These are phyloP conservation scores for Solanum ossicruentum DNA, from an alignment of 257 asterid species.

Conservation along the genomic window DNA sequence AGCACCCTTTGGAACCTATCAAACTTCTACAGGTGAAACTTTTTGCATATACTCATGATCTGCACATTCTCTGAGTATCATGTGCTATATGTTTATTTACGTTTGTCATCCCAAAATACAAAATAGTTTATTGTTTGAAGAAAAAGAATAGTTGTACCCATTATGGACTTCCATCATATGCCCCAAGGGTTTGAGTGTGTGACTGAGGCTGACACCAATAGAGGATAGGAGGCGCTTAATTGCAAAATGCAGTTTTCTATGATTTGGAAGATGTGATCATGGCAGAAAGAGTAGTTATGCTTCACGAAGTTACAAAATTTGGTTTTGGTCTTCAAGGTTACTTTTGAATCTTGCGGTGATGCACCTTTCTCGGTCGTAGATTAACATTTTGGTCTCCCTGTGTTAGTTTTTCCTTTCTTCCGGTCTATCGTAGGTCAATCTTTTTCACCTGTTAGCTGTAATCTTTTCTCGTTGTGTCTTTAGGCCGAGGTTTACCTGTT, in stretches of 20 bases:
- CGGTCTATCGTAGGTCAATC: neutral
- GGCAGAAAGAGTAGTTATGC: neutral
- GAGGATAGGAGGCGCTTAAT: neutral
- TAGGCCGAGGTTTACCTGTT: slow-evolving; percentile 80
- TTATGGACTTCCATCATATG: neutral
- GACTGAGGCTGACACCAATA: neutral
- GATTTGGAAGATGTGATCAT: neutral
- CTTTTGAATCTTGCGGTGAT: neutral
- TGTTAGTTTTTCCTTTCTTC: neutral
- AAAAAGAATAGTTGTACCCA: neutral
- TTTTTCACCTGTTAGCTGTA: neutral
- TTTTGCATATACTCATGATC: neutral
- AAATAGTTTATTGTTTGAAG: neutral
- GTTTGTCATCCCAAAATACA: neutral
- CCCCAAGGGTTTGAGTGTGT: neutral
- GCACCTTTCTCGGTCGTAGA: neutral
- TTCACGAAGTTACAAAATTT: neutral
- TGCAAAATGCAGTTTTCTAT: neutral
- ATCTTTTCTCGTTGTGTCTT: neutral
- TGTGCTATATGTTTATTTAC: neutral
- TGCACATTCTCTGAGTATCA: neutral
- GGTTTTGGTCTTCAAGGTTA: neutral
- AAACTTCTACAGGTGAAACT: slow-evolving; percentile 52
- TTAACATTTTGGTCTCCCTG: neutral
- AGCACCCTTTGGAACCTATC: slow-evolving; percentile 60